Percentiles rank a stretch among this genome's conserved stretches.
phyloP scores from a whole-genome alignment of 2,329 filamentous ascomycete species.

The Trichoderma koningii region DNA sequence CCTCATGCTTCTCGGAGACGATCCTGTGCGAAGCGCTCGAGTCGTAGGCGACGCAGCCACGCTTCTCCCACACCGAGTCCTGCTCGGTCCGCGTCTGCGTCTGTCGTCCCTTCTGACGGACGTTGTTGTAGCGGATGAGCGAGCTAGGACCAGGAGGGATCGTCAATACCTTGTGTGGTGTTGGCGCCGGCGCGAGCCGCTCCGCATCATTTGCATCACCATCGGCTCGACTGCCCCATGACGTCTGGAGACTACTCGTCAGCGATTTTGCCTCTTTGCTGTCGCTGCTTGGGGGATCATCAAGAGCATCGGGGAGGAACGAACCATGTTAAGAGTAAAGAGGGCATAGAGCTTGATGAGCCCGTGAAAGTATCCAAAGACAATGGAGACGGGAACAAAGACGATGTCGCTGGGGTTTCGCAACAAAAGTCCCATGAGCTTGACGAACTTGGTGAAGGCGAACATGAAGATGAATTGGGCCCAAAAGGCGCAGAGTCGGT shows the following conservation, averaged over 20 bases:
- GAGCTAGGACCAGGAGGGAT: constrained; percentile 48
- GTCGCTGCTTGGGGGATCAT: not conserved
- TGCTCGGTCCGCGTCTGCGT: constrained; percentile 33
- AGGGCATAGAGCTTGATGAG: constrained; percentile 89
- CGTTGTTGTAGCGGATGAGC: constrained; percentile 52
- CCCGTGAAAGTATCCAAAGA: constrained; percentile 92
- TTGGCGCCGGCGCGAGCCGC: constrained; percentile 60
- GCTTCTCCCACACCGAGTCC: constrained; percentile 38
- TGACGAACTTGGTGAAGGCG: constrained; percentile 83
- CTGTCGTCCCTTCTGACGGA: constrained; percentile 45
- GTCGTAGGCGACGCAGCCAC: constrained; percentile 40
- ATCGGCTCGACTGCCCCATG: constrained; percentile 91
- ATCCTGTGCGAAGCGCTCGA: constrained; percentile 42
- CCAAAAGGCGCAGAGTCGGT: constrained; percentile 59
- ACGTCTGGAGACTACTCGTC: constrained; percentile 62
- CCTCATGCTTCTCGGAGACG: constrained; percentile 24
- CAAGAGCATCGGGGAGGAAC: constrained; percentile 38
- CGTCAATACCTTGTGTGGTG: constrained; percentile 46
- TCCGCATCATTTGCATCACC: constrained; percentile 80
- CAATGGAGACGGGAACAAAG: constrained; percentile 79
- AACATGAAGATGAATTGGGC: constrained; percentile 74
- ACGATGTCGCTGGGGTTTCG: constrained; percentile 80
- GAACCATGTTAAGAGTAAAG: constrained; percentile 79
- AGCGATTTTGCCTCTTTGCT: not conserved
- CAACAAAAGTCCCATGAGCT: constrained; percentile 82